These are phyloP conservation scores for Cladosporium sp. DNA, from an alignment of 2,329 filamentous ascomycete genomes.

Conservation along the genomic window DNA sequence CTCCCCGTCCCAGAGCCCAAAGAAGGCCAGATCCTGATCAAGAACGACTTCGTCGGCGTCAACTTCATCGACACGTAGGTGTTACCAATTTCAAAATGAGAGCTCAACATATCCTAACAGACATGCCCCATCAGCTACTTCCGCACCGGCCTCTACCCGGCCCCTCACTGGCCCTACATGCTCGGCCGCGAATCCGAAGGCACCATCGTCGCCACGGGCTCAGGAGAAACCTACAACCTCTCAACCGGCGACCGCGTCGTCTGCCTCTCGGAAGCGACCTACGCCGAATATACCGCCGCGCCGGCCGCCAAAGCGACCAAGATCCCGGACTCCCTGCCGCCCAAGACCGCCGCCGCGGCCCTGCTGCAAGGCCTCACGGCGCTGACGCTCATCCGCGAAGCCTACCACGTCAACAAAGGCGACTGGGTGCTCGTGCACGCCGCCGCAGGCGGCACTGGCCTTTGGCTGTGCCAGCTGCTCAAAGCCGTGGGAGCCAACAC, in stretches of 20 bases:
- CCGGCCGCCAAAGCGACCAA: slow-evolving; percentile 51
- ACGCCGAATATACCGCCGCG: slow-evolving; percentile 55
- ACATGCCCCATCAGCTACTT: slow-evolving; percentile 55
- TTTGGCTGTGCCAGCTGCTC: slow-evolving; percentile 69
- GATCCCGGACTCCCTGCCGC: slow-evolving; percentile 57
- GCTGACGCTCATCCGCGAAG: slow-evolving; percentile 69
- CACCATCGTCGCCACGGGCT: slow-evolving; percentile 56
- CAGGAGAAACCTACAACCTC: slow-evolving; percentile 48
- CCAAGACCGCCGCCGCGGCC: slow-evolving; percentile 59
- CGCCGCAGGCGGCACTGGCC: slow-evolving; percentile 74
- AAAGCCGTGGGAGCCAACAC: slow-evolving; percentile 65
- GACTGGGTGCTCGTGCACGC: slow-evolving; percentile 83
- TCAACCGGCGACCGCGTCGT: slow-evolving; percentile 64
- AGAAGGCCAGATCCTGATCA: slow-evolving; percentile 70
- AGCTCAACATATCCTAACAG: not conserved
- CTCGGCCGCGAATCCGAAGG: slow-evolving; percentile 77
- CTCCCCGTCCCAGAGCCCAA: slow-evolving; percentile 62
- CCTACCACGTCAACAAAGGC: slow-evolving; percentile 61
- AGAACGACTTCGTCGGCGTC: slow-evolving; percentile 72
- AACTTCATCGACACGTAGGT: slow-evolving; percentile 80
- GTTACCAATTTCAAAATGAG: not conserved
- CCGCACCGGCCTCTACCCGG: slow-evolving; percentile 72
- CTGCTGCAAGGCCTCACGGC: slow-evolving; percentile 81
- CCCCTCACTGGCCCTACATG: slow-evolving; percentile 62
- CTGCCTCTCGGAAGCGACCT: slow-evolving; percentile 54